Evolutionary conservation across 805 yeast species (phyloP), one percentile per base, ranked within the genome.

Genomic region (Starmera caribaea): DNA sequence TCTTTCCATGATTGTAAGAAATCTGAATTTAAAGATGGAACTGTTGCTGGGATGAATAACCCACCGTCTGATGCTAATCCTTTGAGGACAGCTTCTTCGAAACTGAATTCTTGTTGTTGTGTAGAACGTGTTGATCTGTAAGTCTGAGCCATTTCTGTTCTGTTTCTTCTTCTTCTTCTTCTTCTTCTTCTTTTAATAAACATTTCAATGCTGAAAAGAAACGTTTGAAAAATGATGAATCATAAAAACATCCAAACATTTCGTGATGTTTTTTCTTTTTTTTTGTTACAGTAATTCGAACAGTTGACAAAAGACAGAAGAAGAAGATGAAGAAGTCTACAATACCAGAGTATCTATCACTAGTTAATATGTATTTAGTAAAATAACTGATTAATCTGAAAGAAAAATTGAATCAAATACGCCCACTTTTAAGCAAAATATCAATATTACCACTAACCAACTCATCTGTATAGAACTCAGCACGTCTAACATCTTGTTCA

Each of bases 21-120:
- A 11, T 66, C 57, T 6, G 79, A 68, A 45, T 57, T 61, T 27
- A 84, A 70, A 45, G 69, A 59, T 41, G 97, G 96, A 50, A 89
- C 84, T 36, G 59, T 68, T 13, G 92, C 73, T 35, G 98, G 99
- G 41, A 92, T 71, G 61, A 86, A 92, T 32, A 92, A 74, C 32
- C 99, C 99, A 49, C 98, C 98, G 59, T 94, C 99, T 36, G 84
- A 78, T 39, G 97, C 97, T 54, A 92, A 71, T 38, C 99, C 99
- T 41, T 83, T 82, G 61, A 84, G 79, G 42, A 85, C 82, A 16
- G 82, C 90, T 39, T 79, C 88, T 60, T 85, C 95, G 48, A 85
- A 85, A 5, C 87, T 71, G 38, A 74, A 68, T 8, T 71, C 57
- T 50, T 75, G 74, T 14, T 62, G 58, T 3, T 55, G 57, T 15